Evolutionary conservation across 108 stramenopile species (phyloP), one percentile per base, ranked within the genome.

Genomic region (Cyclotella baltica): DNA sequence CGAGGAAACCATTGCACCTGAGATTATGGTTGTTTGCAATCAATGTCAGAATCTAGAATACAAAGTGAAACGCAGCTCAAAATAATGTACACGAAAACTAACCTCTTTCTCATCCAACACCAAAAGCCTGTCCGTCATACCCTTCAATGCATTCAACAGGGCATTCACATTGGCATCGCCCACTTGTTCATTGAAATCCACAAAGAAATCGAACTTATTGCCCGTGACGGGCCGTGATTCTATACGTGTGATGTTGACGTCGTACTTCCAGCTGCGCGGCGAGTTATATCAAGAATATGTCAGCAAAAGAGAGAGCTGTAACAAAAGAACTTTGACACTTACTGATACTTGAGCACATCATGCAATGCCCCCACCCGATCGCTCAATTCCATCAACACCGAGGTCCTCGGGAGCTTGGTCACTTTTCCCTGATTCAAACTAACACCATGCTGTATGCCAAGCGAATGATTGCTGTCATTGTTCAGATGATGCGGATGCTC

Each of bases 1-100:
- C 93, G 86, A 25, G 97, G 97, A 50, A 98, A 98, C 97, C 97
- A 98, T 16, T 90, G 85, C 4, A 96, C 86, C 70, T 83, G 43
- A 0, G 35, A 13, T 13, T 6, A 36, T n/a, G n/a, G n/a, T n/a
- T n/a, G n/a, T n/a, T n/a, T n/a, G n/a, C n/a, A n/a, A n/a, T n/a
- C n/a, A n/a, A n/a, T n/a, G n/a, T n/a, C 18, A 56, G 23, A 46
- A 46, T 46, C 10, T 46, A 46, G 16, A 46, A 46, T 13, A 13
- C 46, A 46, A 46, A 46, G 46, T 16, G 10, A 62, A 15, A 30
- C 16, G 62, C 3, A 73, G 27, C 22, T 16, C 71, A 62, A 62
- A 72, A 47, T 63, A 37, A 75, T 30, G n/a, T n/a, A n/a, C n/a
- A n/a, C n/a, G n/a, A n/a, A n/a, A n/a, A n/a, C 73, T 76, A 53